These are phyloP conservation scores for Lolium rigidum DNA, from an alignment of 176 grass and related monocot species.

Conservation along the genomic window DNA sequence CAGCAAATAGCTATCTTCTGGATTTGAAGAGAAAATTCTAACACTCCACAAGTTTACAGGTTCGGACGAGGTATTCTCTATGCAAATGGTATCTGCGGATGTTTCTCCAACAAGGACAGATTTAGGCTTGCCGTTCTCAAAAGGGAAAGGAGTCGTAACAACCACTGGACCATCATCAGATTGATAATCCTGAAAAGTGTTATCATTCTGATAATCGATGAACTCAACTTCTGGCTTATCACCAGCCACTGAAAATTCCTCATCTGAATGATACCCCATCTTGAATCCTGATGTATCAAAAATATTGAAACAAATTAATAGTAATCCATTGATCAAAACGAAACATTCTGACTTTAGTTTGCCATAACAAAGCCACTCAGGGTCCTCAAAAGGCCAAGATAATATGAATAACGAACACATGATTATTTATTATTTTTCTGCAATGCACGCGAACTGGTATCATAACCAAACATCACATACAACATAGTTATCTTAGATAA, in stretches of 20 bases:
- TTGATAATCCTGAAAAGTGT: constrained; percentile 60
- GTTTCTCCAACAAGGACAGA: constrained; percentile 77
- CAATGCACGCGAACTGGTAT: background rate
- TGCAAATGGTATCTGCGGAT: constrained; percentile 56
- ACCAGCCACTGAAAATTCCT: constrained; percentile 66
- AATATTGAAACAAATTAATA: constrained; percentile 6
- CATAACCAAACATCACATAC: background rate
- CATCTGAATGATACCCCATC: constrained; percentile 71
- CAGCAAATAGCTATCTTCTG: constrained; percentile 79
- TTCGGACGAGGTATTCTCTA: constrained; percentile 68
- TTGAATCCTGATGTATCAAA: constrained; percentile 35
- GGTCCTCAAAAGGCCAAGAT: background rate
- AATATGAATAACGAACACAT: constrained; percentile 2
- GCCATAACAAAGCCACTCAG: background rate
- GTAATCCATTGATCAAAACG: background rate
- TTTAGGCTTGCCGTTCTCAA: constrained; percentile 67
- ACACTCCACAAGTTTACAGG: constrained; percentile 75
- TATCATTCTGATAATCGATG: constrained; percentile 82
- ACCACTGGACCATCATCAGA: constrained; percentile 61
- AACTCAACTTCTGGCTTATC: constrained; percentile 91
- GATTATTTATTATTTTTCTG: background rate
- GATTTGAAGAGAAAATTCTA: constrained; percentile 89
- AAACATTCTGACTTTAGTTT: background rate
- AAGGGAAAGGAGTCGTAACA: constrained; percentile 76
- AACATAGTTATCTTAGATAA: background rate